Base-by-base conservation (phyloP, 768 basidiomycete genomes). In the Pulveroboletus sp. region DNA sequence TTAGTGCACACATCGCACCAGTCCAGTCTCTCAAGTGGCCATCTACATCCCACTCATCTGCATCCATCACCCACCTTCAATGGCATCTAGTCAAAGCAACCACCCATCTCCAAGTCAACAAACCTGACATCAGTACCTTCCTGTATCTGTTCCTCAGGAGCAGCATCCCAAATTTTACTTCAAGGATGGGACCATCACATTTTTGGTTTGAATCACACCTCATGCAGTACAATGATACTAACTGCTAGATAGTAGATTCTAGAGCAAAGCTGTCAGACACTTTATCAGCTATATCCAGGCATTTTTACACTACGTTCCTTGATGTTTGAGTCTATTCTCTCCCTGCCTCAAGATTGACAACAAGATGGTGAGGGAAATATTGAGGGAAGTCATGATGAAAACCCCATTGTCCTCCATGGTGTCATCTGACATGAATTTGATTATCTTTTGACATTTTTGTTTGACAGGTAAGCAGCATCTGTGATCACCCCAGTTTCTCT, bases 11-110 rank as follows among this genome's bases (percentile, higher is more conserved):
- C 60, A 74, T 97, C 56, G 88, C 91, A 37, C 84, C 94, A 13
- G 72, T 77, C 17, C 75, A 87, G 8, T 79, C 89, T 31, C 75
- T 97, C 64, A 97, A 97, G 70, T 98, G 94, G 94, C 72, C 87
- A 9, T 69, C 79, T 45, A 69, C 72, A 43, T 64, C 86, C 19
- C 83, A 83, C 17, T 61, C 65, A 47, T 78, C 79, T 36, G 74
- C 86, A 2, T 78, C 78, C 21, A 87, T 87, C 47, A 77, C 85
- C 65, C 69, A n/a, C n/a, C n/a, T n/a, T n/a, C n/a, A n/a, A n/a
- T n/a, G n/a, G n/a, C n/a, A n/a, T n/a, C n/a, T n/a, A n/a, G n/a
- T n/a, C n/a, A n/a, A n/a, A n/a, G n/a, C 25, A 27, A 27, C 25
- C 25, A 27, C 25, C n/a, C n/a, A n/a, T n/a, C n/a, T n/a, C n/a